Percentiles rank a stretch among this genome's conserved stretches.
phyloP scores from a whole-genome alignment of 805 yeast genomes.

The Sugiyamaella floridensis region DNA sequence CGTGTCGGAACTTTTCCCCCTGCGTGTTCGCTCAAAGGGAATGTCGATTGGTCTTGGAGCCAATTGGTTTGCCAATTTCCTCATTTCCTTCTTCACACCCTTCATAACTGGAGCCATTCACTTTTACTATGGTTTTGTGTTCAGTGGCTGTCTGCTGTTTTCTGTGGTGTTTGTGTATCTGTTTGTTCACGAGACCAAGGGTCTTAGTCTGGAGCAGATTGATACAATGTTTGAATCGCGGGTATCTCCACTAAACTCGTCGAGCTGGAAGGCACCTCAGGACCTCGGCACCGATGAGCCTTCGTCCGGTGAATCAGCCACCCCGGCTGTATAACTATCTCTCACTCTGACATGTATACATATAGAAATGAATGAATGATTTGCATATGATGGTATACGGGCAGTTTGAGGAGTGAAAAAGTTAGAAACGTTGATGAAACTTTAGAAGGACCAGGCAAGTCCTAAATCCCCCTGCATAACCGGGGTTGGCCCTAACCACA shows the following conservation, averaged over 20 bases:
- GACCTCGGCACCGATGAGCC: neutral
- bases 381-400: neutral
- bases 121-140: constrained; percentile 60
- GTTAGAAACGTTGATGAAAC: no score
- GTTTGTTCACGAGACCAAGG: constrained; percentile 72
- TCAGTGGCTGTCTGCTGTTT: constrained; percentile 53
- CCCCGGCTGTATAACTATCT: neutral
- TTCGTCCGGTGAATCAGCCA: neutral
- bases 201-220: constrained; percentile 75
- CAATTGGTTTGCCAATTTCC: constrained; percentile 39
- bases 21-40: constrained; percentile 54
- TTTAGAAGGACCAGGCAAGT: no score
- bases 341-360: neutral
- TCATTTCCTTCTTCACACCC: constrained; percentile 64
- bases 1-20: constrained; percentile 58
- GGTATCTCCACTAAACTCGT: constrained; percentile 42
- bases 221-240: constrained; percentile 51
- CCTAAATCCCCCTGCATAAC: no score
- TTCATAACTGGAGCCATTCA: constrained; percentile 54
- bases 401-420: neutral
- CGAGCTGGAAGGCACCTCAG: constrained; percentile 4
- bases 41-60: constrained; percentile 52
- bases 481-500: neutral
- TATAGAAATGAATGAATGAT: neutral
- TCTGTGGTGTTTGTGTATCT: constrained; percentile 62